Percentiles rank a stretch among this genome's conserved stretches.
Conservation (phyloP, 768 basidiomycete species). For the Tulasnella sp. region DNA sequence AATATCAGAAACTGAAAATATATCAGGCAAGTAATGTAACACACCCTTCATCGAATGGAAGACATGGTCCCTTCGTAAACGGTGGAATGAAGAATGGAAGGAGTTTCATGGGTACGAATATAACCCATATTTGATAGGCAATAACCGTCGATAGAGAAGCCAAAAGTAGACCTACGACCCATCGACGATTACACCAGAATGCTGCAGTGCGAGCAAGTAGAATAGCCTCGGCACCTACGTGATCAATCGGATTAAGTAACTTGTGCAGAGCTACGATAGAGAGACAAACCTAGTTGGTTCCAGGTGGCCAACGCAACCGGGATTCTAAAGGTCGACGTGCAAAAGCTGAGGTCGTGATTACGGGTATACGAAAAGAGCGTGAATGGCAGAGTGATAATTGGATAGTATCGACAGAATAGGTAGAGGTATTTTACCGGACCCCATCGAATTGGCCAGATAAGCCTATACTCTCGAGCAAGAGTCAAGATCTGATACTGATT, state of each 20-base stretch:
- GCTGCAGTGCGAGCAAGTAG: constrained; percentile 5
- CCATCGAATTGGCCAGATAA: too few relatives aligned
- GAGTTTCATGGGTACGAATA: constrained; percentile 7
- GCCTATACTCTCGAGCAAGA: too few relatives aligned
- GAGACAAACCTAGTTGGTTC: constrained; percentile 2
- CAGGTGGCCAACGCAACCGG: constrained; percentile 8
- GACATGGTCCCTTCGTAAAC: not conserved
- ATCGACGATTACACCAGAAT: not conserved
- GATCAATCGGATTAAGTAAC: not conserved
- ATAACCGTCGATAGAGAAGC: not conserved
- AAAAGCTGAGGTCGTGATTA: constrained; percentile 50
- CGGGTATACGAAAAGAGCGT: constrained; percentile 62
- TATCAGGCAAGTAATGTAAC: too few relatives aligned
- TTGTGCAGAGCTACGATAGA: not conserved
- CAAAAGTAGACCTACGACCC: too few relatives aligned
- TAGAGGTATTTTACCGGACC: not conserved
- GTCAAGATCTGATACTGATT: too few relatives aligned
- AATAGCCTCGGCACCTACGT: constrained; percentile 3
- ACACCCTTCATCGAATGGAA: not conserved
- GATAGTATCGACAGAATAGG: constrained; percentile 46
- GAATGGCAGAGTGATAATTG: constrained; percentile 65
- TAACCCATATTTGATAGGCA: constrained; percentile 10
- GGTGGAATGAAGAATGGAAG: constrained; percentile 1
- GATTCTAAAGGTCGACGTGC: constrained; percentile 59
- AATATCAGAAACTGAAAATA: too few relatives aligned